Evolutionary conservation across 2,329 filamentous ascomycete genomes (phyloP).

Genomic region (Microthyrium microscopicum): DNA sequence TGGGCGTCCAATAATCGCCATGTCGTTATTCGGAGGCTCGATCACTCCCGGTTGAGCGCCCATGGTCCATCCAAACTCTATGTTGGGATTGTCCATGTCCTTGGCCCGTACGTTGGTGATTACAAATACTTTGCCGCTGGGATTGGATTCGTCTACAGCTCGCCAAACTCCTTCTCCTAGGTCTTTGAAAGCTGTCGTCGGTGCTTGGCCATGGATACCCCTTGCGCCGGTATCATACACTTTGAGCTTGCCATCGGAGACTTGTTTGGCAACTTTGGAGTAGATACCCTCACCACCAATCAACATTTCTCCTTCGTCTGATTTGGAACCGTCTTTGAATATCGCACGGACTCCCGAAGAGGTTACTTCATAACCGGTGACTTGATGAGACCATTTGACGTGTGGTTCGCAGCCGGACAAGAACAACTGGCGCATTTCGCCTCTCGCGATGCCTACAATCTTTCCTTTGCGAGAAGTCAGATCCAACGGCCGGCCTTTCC

Average conservation of each 20-base stretch:
- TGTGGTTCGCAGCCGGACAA: slow-evolving; percentile 37
- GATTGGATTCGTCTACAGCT: slow-evolving; percentile 31
- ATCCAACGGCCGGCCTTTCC: slow-evolving; percentile 12
- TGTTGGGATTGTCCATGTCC: slow-evolving; percentile 40
- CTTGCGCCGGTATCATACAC: slow-evolving; percentile 46
- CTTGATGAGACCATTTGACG: slow-evolving; percentile 39
- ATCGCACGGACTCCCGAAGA: slow-evolving; percentile 36
- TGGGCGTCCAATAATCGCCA: slow-evolving; percentile 36
- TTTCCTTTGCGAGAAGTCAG: slow-evolving; percentile 39
- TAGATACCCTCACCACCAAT: slow-evolving; percentile 47
- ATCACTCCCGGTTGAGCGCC: slow-evolving; percentile 40
- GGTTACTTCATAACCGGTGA: slow-evolving; percentile 42
- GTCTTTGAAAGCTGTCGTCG: slow-evolving; percentile 41
- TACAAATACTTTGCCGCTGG: slow-evolving; percentile 32
- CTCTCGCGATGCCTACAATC: slow-evolving; percentile 43
- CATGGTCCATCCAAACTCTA: slow-evolving; percentile 50
- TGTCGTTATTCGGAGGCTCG: slow-evolving; percentile 41
- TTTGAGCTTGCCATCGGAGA: slow-evolving; percentile 40
- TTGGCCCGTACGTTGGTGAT: slow-evolving; percentile 48
- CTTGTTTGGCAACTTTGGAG: slow-evolving; percentile 42
- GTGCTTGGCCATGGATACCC: slow-evolving; percentile 49
- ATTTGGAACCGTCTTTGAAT: slow-evolving; percentile 44
- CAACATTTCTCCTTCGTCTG: slow-evolving; percentile 40
- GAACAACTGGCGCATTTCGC: slow-evolving; percentile 46
- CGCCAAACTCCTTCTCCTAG: slow-evolving; percentile 48